These are phyloP conservation scores for Pythium diclinum DNA, from an alignment of 352 stramenopile species.

Conservation along the genomic window DNA sequence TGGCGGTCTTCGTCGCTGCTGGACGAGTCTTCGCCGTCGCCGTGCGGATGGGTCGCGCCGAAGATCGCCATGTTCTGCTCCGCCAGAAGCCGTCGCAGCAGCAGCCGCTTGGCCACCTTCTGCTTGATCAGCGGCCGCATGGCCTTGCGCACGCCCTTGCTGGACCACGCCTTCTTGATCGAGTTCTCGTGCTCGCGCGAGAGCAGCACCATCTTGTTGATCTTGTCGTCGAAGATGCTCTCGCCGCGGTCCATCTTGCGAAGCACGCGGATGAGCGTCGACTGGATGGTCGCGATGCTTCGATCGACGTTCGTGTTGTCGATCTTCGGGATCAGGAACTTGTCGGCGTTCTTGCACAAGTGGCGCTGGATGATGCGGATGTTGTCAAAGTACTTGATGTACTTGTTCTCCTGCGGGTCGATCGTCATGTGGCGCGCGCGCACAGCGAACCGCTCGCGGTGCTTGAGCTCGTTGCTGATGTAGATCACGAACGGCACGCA, in stretches of 20 bases:
- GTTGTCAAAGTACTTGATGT: conserved; percentile 91
- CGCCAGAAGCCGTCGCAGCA: conserved; percentile 69
- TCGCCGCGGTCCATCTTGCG: conserved; percentile 77
- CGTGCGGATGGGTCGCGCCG: conserved; percentile 30
- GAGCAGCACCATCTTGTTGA: conserved; percentile 82
- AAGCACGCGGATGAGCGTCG: conserved; percentile 78
- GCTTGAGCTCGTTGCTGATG: conserved; percentile 88
- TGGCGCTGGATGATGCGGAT: conserved; percentile 88
- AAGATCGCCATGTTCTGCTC: conserved; percentile 58
- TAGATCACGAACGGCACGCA: conserved; percentile 88
- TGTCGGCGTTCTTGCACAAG: conserved; percentile 81
- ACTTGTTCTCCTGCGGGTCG: conserved; percentile 87
- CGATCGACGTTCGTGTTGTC: conserved; percentile 89
- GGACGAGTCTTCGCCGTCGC: conserved; percentile 59
- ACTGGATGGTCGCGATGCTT: conserved; percentile 83
- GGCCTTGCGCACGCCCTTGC: conserved; percentile 81
- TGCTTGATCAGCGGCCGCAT: conserved; percentile 86
- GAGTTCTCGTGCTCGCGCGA: conserved; percentile 85
- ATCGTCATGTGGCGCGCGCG: conserved; percentile 87
- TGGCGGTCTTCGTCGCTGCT: conserved; percentile 73
- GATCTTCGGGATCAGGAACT: conserved; percentile 85
- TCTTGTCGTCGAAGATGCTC: conserved; percentile 68
- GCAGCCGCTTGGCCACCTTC: conserved; percentile 77
- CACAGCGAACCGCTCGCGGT: conserved; percentile 82
- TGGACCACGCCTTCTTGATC: conserved; percentile 87